These are phyloP conservation scores for Rhizophagus clarus DNA, from an alignment of 192 early-diverging fungal genomes.

Conservation along the genomic window DNA sequence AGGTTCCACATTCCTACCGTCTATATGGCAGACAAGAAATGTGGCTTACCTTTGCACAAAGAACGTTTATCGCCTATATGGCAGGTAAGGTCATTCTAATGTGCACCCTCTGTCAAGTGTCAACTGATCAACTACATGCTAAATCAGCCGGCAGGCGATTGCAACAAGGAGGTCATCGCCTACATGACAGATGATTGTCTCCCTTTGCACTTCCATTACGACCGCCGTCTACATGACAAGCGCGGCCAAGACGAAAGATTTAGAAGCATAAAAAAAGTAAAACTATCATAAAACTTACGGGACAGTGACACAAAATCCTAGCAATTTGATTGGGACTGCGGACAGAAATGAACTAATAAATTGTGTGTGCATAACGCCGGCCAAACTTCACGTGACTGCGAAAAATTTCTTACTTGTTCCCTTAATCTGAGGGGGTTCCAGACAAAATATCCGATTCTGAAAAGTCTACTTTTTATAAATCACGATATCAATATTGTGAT, in stretches of 20 bases:
- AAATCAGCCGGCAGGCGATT: conserved; percentile 34
- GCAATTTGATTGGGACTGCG: neutral
- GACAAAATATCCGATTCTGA: too few relatives aligned
- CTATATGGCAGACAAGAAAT: conserved; percentile 16
- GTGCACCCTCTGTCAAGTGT: conserved; percentile 29
- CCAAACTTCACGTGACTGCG: too few relatives aligned
- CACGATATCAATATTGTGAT: too few relatives aligned
- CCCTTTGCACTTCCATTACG: conserved; percentile 32
- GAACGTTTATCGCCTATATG: conserved; percentile 31
- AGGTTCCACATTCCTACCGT: conserved; percentile 20
- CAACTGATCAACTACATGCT: conserved; percentile 24
- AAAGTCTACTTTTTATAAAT: too few relatives aligned
- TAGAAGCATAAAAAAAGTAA: too few relatives aligned
- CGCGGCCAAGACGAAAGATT: neutral
- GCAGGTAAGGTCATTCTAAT: conserved; percentile 31
- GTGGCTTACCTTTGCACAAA: conserved; percentile 31
- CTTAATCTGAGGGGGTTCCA: too few relatives aligned
- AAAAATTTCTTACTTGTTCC: too few relatives aligned
- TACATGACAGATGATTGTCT: conserved; percentile 25
- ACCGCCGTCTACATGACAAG: conserved; percentile 23
- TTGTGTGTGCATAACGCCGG: too few relatives aligned
- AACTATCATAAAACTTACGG: neutral
- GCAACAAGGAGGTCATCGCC: conserved; percentile 30
- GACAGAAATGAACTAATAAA: too few relatives aligned
- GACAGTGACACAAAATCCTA: neutral